These are phyloP conservation scores for Wallacemonas sp. DNA, from an alignment of 208 protist genomes.

Conservation along the genomic window DNA sequence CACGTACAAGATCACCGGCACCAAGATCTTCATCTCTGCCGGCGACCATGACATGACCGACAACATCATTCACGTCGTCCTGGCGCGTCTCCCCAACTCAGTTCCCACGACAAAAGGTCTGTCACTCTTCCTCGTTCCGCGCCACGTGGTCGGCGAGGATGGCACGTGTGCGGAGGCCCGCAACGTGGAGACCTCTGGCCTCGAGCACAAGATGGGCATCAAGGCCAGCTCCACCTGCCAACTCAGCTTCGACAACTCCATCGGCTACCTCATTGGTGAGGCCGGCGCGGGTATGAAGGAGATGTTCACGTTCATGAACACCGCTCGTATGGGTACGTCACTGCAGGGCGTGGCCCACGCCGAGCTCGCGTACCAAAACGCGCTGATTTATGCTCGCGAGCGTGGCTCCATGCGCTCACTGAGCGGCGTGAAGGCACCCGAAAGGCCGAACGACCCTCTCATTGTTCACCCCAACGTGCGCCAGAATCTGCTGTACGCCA, in stretches of 20 bases:
- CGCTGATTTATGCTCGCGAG: constrained; percentile 69
- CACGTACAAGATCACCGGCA: constrained; percentile 84
- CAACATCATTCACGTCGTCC: constrained; percentile 88
- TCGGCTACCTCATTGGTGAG: constrained; percentile 87
- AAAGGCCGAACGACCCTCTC: constrained; percentile 61
- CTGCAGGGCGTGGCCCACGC: constrained; percentile 75
- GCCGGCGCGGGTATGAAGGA: constrained; percentile 78
- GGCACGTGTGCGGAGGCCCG: constrained; percentile 59
- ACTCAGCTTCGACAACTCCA: constrained; percentile 81
- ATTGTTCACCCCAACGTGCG: constrained; percentile 82
- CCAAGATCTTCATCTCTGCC: constrained; percentile 91
- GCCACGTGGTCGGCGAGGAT: constrained; percentile 65
- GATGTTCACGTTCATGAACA: constrained; percentile 93
- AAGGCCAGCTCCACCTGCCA: constrained; percentile 78
- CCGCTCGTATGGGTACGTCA: constrained; percentile 72
- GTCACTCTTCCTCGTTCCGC: constrained; percentile 91
- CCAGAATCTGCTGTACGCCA: constrained; percentile 75
- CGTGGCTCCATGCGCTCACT: constrained; percentile 72
- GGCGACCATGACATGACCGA: constrained; percentile 89
- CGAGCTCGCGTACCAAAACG: constrained; percentile 88
- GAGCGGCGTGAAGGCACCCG: constrained; percentile 48
- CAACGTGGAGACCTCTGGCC: constrained; percentile 59
- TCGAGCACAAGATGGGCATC: constrained; percentile 92
- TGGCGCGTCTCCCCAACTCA: constrained; percentile 72
- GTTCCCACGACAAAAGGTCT: constrained; percentile 76